Evolutionary conservation across 2,329 filamentous ascomycete genomes (phyloP).

Genomic region (Pseudogymnoascus sp.): DNA sequence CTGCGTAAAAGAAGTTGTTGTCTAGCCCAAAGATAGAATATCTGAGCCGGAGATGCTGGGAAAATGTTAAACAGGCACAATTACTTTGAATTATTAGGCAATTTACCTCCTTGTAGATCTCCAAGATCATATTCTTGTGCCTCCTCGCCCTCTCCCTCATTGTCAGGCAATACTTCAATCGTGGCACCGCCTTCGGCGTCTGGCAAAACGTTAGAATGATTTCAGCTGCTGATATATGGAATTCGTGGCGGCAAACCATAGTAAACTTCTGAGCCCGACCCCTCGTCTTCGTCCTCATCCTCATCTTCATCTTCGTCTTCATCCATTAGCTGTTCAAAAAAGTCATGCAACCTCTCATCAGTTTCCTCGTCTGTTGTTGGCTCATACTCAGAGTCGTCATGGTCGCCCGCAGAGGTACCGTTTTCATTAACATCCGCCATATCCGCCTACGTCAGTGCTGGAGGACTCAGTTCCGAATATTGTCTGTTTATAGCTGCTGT

Average conservation of each 20-base stretch:
- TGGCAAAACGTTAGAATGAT: not conserved
- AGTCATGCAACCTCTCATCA: conserved; percentile 28
- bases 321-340: conserved; percentile 21
- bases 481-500: not conserved
- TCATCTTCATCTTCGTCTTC: not conserved
- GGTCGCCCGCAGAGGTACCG: conserved; percentile 20
- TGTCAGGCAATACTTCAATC: conserved; percentile 23
- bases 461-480: not conserved
- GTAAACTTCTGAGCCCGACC: not conserved
- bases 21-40: conserved; percentile 14
- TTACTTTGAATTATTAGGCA: not conserved
- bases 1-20: conserved; percentile 15
- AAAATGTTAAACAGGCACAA: not conserved
- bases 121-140: conserved; percentile 5
- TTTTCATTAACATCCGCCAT: conserved; percentile 4
- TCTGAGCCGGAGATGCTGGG: conserved; percentile 18
- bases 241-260: conserved; percentile 2
- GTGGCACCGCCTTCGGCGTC: conserved; percentile 15
- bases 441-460: not conserved
- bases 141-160: conserved; percentile 1
- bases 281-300: conserved; percentile 24
- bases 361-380: conserved; percentile 34
- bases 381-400: conserved; percentile 48
- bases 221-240: not conserved
- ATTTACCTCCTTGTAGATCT: not conserved